Base-by-base conservation (phyloP, 164 flowering plant genomes). In the Stephania yunnanensis region DNA sequence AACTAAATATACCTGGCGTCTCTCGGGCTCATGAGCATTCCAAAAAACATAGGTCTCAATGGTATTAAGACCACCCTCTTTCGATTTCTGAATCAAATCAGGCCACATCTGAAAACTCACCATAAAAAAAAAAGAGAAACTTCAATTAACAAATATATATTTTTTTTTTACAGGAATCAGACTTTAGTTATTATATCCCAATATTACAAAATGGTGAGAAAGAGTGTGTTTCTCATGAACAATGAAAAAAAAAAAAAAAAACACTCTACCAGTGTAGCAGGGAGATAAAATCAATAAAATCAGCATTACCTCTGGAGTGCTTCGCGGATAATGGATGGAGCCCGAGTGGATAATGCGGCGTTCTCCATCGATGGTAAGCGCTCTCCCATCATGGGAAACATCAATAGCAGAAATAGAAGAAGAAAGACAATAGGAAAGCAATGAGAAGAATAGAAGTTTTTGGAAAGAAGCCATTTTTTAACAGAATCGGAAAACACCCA, bases 41-140 rank as follows among this genome's bases (percentile, higher is more conserved):
- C 86, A 84, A 17, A 84, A 84, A 5, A 84, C 83, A 46, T 82
- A 84, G 17, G 84, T 82, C 71, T 84, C 84, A 31, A 84, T 82
- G 1, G 81, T 45, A 58, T 84, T 68, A 1, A 81, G 75, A 19
- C 86, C 86, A 25, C 86, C 84, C 8, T 80, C 82, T 63, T 83
- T 83, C 6, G 79, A 22, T 44, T 81, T 83, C 9, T 70, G 20
- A 1, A 83, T 83, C n/a, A 81, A 68, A 9, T 58, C 48, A 1
- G 80, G 82, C 85, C 83, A 83, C 85, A 83, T 83, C 83, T 58
- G 64, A 58, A 58, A 58, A 58, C 64, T n/a, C 64, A 58, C 20
- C 64, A 15, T 19, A 7, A 58, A 58, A 50, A 36, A 36, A 36
- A 36, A 36, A 36, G 4, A 2, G 4, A 36, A 36, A 36, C 4